Evolutionary conservation across 164 flowering plant species (phyloP).

Genomic region (Dillenia suffruticosa): DNA sequence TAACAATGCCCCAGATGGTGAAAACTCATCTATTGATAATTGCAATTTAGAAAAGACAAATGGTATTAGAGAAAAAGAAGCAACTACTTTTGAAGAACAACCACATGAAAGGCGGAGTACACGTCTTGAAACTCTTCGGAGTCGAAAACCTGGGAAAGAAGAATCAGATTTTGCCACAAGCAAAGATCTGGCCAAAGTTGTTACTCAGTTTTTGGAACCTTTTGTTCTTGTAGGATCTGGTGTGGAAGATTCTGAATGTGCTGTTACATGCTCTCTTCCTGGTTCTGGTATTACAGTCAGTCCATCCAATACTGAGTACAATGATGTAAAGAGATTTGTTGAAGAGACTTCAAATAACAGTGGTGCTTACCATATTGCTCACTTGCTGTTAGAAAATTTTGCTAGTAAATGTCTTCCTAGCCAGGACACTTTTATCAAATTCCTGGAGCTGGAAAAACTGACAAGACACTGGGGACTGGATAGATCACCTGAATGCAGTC

Average conservation of each 20-base stretch:
- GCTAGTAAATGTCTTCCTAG: conserved; percentile 36
- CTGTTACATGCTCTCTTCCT: conserved; percentile 16
- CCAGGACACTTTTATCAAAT: conserved; percentile 49
- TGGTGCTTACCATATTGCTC: conserved; percentile 83
- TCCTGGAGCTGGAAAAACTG: conserved; percentile 84
- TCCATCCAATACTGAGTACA: conserved; percentile 32
- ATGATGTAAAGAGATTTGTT: conserved; percentile 51
- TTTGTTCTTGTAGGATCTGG: conserved; percentile 42
- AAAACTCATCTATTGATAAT: conserved; percentile 24
- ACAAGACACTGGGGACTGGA: conserved; percentile 69
- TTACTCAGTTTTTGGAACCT: conserved; percentile 54
- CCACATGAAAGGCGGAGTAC: conserved; percentile 90
- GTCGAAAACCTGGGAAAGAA: conserved; percentile 90
- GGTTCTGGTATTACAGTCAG: conserved; percentile 18
- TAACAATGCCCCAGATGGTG: conserved; percentile 13
- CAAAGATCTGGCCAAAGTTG: conserved; percentile 61
- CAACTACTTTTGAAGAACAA: conserved; percentile 52
- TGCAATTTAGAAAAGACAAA: conserved; percentile 28
- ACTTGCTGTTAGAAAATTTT: conserved; percentile 74
- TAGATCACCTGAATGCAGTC: conserved; percentile 71
- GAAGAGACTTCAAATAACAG: conserved; percentile 47
- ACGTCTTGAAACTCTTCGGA: conserved; percentile 84
- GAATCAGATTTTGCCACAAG: conserved; percentile 46
- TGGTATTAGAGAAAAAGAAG: conserved; percentile 50
- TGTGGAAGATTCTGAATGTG: conserved; percentile 23